A percentile compares a stretch with the other conserved stretches of the same genome.
These are phyloP conservation scores for Coelastrella sp. DNA, from an alignment of 139 green algal species.

Conservation along the genomic window DNA sequence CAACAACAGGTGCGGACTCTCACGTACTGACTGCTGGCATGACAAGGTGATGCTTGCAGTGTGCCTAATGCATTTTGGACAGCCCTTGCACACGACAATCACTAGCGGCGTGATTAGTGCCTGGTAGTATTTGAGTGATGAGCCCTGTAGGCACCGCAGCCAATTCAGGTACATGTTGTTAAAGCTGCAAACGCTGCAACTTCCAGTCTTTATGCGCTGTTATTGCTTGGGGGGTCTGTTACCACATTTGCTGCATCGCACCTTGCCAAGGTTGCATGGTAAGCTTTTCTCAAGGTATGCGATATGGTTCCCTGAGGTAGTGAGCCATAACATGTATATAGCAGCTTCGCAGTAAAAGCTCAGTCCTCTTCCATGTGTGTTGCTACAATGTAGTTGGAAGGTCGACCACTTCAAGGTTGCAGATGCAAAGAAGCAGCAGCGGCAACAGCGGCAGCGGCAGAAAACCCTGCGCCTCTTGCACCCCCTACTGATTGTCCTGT, in stretches of 20 bases:
- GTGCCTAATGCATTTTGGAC: neutral
- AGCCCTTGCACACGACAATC: neutral
- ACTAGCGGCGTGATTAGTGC: too few relatives aligned
- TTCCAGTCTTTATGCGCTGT: too few relatives aligned
- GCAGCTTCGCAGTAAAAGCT: neutral
- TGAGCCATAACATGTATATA: neutral
- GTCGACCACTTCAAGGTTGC: constrained; percentile 45
- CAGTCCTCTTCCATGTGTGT: neutral
- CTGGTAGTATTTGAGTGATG: too few relatives aligned
- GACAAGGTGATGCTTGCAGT: too few relatives aligned
- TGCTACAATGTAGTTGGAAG: constrained; percentile 30
- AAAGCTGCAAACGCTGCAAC: too few relatives aligned
- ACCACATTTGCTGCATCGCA: too few relatives aligned
- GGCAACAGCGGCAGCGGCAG: neutral
- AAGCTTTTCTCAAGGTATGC: too few relatives aligned
- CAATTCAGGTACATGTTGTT: too few relatives aligned
- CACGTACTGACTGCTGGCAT: neutral
- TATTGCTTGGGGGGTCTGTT: too few relatives aligned
- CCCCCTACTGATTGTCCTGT: neutral
- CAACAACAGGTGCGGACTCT: constrained; percentile 33
- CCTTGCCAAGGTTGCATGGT: too few relatives aligned
- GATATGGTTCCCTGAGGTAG: neutral
- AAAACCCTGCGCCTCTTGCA: neutral
- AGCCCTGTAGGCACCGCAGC: too few relatives aligned
- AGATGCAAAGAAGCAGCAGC: constrained; percentile 13